These are phyloP conservation scores for Coccinonectria pachysandricola DNA, from an alignment of 2,329 filamentous ascomycete genomes.

Conservation along the genomic window DNA sequence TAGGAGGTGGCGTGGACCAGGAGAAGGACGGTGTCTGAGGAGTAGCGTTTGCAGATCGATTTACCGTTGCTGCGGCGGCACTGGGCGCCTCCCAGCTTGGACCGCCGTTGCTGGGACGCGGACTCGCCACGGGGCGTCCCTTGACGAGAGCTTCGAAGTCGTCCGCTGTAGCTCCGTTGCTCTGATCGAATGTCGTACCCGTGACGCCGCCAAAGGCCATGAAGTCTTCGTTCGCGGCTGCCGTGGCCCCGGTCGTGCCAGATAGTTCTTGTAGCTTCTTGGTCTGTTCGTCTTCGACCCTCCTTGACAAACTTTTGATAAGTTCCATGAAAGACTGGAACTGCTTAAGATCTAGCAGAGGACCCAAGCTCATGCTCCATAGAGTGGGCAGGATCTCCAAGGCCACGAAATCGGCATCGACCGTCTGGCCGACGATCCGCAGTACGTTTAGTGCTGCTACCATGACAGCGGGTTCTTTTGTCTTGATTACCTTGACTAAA, in stretches of 20 bases:
- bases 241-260: conserved; percentile 41
- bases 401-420: conserved; percentile 84
- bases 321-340: conserved; percentile 86
- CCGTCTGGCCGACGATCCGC: conserved; percentile 68
- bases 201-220: conserved; percentile 61
- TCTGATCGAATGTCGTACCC: conserved; percentile 44
- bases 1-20: conserved; percentile 50
- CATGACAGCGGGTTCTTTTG: conserved; percentile 96
- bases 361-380: conserved; percentile 86
- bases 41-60: conserved; percentile 25
- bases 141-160: conserved; percentile 89
- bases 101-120: conserved; percentile 29
- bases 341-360: conserved; percentile 74
- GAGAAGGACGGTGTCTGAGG: conserved; percentile 44
- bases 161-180: conserved; percentile 47
- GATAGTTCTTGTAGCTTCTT: conserved; percentile 80
- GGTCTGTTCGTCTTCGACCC: conserved; percentile 81
- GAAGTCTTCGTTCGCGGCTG: conserved; percentile 52
- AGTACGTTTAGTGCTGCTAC: conserved; percentile 83
- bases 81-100: conserved; percentile 40
- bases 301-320: conserved; percentile 68
- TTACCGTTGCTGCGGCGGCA: conserved; percentile 25
- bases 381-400: conserved; percentile 82
- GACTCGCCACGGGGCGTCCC: conserved; percentile 36
- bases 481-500: conserved; percentile 85